Percentiles rank a stretch among this genome's conserved stretches.
Conservation (phyloP, 2,329 filamentous ascomycete species). For the Fusarium coicis region DNA sequence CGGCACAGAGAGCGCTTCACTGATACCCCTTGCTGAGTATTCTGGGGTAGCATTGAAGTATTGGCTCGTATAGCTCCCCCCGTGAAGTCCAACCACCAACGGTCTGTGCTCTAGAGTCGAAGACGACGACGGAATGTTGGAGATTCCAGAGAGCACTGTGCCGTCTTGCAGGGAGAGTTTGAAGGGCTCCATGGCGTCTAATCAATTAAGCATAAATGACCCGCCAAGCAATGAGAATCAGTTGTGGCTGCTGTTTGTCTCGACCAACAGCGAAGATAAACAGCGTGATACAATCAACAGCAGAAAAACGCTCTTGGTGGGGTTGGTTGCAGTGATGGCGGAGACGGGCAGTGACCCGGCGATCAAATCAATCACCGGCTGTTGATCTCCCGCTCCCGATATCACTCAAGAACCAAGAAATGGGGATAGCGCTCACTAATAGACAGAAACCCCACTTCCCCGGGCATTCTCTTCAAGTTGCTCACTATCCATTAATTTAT, state of each 20-base stretch:
- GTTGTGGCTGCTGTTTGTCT: not conserved
- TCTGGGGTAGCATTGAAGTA: slow-evolving; percentile 36
- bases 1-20: slow-evolving; percentile 26
- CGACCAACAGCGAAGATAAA: slow-evolving; percentile 1
- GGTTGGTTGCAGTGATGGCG: not conserved
- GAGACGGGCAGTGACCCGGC: not conserved
- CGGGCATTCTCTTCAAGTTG: not conserved
- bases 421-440: not conserved
- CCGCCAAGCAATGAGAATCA: not conserved
- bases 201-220: not conserved
- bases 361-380: not conserved
- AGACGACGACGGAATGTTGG: slow-evolving; percentile 21
- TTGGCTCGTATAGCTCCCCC: slow-evolving; percentile 33
- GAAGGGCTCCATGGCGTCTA: slow-evolving; percentile 25
- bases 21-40: slow-evolving; percentile 21
- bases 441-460: not conserved
- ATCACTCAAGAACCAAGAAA: not conserved
- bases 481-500: not conserved
- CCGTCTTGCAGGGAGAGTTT: slow-evolving; percentile 20
- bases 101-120: slow-evolving; percentile 19
- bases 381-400: slow-evolving; percentile 2
- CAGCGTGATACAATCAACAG: not conserved
- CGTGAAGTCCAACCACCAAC: slow-evolving; percentile 35
- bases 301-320: not conserved
- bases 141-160: slow-evolving; percentile 25